Evolutionary conservation across 768 basidiomycete species (phyloP).

Genomic region (Suillus bovinus): DNA sequence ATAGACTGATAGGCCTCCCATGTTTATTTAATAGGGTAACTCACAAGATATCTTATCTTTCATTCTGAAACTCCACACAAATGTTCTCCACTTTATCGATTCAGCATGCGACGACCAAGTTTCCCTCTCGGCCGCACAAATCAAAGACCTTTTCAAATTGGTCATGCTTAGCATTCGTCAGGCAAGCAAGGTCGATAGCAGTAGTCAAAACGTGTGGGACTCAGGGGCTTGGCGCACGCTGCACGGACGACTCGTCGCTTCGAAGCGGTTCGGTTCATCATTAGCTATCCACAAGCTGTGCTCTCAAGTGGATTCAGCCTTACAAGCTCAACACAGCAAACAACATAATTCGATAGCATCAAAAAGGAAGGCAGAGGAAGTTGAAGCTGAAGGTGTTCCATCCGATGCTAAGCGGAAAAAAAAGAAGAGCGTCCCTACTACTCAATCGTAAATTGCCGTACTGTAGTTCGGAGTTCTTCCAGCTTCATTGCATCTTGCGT

Average conservation of each 20-base stretch:
- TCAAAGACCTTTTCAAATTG: slow-evolving; percentile 81
- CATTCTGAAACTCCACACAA: slow-evolving; percentile 50
- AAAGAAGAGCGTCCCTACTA: slow-evolving; percentile 34
- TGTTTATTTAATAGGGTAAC: slow-evolving; percentile 30
- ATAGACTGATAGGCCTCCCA: slow-evolving; percentile 13
- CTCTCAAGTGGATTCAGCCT: slow-evolving; percentile 51
- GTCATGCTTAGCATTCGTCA: slow-evolving; percentile 65
- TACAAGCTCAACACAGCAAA: slow-evolving; percentile 16
- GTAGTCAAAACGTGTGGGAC: slow-evolving; percentile 54
- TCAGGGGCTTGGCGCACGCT: slow-evolving; percentile 56
- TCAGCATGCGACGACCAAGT: slow-evolving; percentile 48
- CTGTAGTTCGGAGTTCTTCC: slow-evolving; percentile 23
- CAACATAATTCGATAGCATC: slow-evolving; percentile 27
- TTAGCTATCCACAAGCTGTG: slow-evolving; percentile 62
- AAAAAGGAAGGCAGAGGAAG: slow-evolving; percentile 45
- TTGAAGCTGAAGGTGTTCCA: slow-evolving; percentile 26
- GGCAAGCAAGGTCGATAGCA: slow-evolving; percentile 43
- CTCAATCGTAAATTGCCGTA: slow-evolving; percentile 2
- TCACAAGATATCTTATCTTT: slow-evolving; percentile 47
- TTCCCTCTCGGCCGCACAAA: slow-evolving; percentile 56
- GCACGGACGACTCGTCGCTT: slow-evolving; percentile 44
- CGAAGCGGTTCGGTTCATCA: slow-evolving; percentile 63
- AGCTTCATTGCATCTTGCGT: slow-evolving; percentile 19
- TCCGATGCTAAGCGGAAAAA: slow-evolving; percentile 48
- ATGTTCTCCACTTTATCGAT: slow-evolving; percentile 48